Percentiles rank a stretch among this genome's conserved stretches.
These are phyloP conservation scores for Elongisporangium undulatum DNA, from an alignment of 352 stramenopile species.

Conservation along the genomic window DNA sequence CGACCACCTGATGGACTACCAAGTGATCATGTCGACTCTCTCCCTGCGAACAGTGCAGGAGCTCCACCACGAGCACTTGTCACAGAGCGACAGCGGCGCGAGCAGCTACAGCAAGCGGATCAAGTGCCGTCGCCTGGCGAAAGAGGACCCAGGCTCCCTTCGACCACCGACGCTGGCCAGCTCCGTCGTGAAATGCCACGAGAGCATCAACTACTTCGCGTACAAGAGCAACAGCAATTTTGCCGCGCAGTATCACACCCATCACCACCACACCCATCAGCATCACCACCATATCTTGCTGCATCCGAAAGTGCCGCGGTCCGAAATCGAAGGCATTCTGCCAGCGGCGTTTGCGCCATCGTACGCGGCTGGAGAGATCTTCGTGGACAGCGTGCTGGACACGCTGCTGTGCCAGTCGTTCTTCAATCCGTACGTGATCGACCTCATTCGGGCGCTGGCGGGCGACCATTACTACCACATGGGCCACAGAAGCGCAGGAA, in stretches of 20 bases:
- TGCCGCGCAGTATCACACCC: constrained; percentile 4
- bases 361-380: constrained; percentile 52
- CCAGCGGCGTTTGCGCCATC: constrained; percentile 33
- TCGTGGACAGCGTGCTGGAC: constrained; percentile 58
- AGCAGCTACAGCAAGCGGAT: constrained; percentile 2
- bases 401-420: constrained; percentile 66
- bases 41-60: constrained; percentile 36
- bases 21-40: constrained; percentile 62
- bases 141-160: neutral
- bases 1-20: constrained; percentile 53
- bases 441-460: constrained; percentile 44
- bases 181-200: constrained; percentile 46
- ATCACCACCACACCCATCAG: constrained; percentile 1
- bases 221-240: constrained; percentile 31
- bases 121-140: neutral
- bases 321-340: constrained; percentile 19
- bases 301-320: constrained; percentile 9
- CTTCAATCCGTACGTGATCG: constrained; percentile 68
- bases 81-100: constrained; percentile 3
- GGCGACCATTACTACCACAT: constrained; percentile 35
- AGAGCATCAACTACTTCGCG: constrained; percentile 54
- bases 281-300: constrained; percentile 2
- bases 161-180: constrained; percentile 17
- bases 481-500: neutral
- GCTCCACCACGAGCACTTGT: constrained; percentile 29